Base-by-base conservation (phyloP, 225 moss, liverwort and hornwort genomes). In the Anthoceros angustus region DNA sequence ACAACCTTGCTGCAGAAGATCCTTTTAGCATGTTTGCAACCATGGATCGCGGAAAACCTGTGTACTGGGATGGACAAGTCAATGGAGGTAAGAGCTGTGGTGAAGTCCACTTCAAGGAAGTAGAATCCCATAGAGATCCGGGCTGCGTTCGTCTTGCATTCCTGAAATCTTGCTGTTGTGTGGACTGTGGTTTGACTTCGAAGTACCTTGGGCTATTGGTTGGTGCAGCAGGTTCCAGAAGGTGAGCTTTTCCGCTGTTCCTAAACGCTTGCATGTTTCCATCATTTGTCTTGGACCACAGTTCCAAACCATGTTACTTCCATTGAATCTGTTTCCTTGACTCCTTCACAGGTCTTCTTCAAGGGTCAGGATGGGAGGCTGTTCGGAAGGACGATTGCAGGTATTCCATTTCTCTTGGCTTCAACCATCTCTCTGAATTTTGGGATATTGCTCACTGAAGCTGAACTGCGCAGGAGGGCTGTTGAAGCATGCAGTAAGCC, bases 61-160 rank as follows among this genome's bases (percentile, higher is more conserved):
- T 74, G 68, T 67, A 86, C 68, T 98, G 95, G 95, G 83, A 85
- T 66, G 95, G 95, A 49, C 84, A 84, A 81, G 80, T 83, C 20
- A 87, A 72, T 63, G 77, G 83, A 74, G 88, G 88, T 92, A 67
- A 73, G 42, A 11, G 61, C 68, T 9, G n/a, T 42, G 25, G 42
- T 8, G 7, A 0, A 32, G 40, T 42, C 0, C 32, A 25, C 50
- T 26, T 42, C 39, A 62, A 40, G 8, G 0, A 21, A 60, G 62
- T 67, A 21, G 40, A 41, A 39, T 12, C 4, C 42, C 39, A 43
- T 43, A 42, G 25, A 45, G 40, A 40, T 18, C 65, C 14, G 18
- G n/a, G 55, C n/a, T 55, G 55, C 23, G 14, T 55, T n/a, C 6
- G 0, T 55, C 18, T 55, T 55, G 55, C 50, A 15, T 16, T 9